phyloP scores from a whole-genome alignment of 78 protist species.

The Dictyostelium purpureum region DNA sequence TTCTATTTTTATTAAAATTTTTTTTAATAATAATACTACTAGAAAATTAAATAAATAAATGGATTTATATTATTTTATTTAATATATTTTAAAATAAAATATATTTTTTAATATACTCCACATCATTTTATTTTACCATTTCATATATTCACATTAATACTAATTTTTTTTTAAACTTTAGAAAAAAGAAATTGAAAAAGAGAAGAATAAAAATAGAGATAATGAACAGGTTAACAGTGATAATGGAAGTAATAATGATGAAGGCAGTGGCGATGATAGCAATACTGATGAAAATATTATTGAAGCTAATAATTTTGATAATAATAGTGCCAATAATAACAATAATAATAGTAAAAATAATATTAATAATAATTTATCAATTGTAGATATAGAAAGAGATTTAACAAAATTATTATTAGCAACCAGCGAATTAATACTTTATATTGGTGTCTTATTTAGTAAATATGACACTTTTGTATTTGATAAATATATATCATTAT shows the following conservation, averaged over 20 bases:
- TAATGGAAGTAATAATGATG: background rate
- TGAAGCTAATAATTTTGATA: background rate
- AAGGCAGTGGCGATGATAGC: background rate
- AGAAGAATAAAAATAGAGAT: background rate
- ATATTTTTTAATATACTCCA: background rate
- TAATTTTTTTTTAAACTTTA: background rate
- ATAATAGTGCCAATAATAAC: background rate
- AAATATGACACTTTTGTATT: slow-evolving; percentile 46
- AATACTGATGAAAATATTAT: background rate
- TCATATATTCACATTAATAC: background rate
- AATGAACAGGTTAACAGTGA: background rate
- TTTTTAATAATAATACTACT: slow-evolving; percentile 3
- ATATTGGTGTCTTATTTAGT: slow-evolving; percentile 61
- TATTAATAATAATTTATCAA: too few species aligned
- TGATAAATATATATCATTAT: slow-evolving; percentile 19
- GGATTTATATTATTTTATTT: background rate
- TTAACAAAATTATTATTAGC: slow-evolving; percentile 71
- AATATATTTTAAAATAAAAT: background rate
- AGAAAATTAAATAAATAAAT: background rate
- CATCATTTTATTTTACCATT: background rate
- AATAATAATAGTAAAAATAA: background rate
- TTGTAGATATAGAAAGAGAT: slow-evolving; percentile 26
- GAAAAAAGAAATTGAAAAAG: slow-evolving; percentile 28
- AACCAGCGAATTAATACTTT: slow-evolving; percentile 54
- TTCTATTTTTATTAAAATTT: too few species aligned